A percentile compares a stretch with the other conserved stretches of the same genome.
Evolutionary conservation across 1,284 basidiomycete genomes (phyloP).

Genomic region (Ceraceosorus guamensis): DNA sequence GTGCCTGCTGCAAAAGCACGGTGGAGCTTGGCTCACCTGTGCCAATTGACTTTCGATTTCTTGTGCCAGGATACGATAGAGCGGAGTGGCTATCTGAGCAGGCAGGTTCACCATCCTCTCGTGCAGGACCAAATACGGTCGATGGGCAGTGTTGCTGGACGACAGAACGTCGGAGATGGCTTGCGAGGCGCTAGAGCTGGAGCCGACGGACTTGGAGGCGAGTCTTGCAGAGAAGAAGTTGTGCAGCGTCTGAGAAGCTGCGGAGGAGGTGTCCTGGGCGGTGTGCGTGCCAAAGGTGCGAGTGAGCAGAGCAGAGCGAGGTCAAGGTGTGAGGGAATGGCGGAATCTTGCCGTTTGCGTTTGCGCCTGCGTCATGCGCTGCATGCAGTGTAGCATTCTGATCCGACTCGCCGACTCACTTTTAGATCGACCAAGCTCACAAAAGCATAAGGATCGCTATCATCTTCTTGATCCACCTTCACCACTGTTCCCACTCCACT

Average conservation of each 20-base stretch:
- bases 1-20: not conserved
- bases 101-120: slow-evolving; percentile 48
- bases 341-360: not conserved
- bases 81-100: slow-evolving; percentile 32
- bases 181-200: slow-evolving; percentile 12
- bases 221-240: slow-evolving; percentile 30
- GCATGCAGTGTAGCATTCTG: no score
- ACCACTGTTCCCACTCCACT: slow-evolving; percentile 32
- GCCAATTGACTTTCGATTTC: slow-evolving; percentile 15
- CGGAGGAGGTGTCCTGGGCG: slow-evolving; percentile 8
- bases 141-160: not conserved
- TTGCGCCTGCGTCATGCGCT: no score
- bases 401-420: not conserved
- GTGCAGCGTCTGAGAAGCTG: slow-evolving; percentile 5
- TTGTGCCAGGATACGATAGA: slow-evolving; percentile 42
- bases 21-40: not conserved
- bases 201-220: slow-evolving; percentile 17
- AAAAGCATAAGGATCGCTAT: slow-evolving; percentile 43
- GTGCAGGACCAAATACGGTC: slow-evolving; percentile 28
- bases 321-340: slow-evolving; percentile 7
- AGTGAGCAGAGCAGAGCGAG: slow-evolving; percentile 21
- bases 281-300: slow-evolving; percentile 15
- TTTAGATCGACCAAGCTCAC: slow-evolving; percentile 29
- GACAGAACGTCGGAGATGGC: not conserved
- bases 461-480: slow-evolving; percentile 42